Evolutionary conservation across 2,329 filamentous ascomycete genomes (phyloP).

Genomic region (Ascochyta clinopodiicola): DNA sequence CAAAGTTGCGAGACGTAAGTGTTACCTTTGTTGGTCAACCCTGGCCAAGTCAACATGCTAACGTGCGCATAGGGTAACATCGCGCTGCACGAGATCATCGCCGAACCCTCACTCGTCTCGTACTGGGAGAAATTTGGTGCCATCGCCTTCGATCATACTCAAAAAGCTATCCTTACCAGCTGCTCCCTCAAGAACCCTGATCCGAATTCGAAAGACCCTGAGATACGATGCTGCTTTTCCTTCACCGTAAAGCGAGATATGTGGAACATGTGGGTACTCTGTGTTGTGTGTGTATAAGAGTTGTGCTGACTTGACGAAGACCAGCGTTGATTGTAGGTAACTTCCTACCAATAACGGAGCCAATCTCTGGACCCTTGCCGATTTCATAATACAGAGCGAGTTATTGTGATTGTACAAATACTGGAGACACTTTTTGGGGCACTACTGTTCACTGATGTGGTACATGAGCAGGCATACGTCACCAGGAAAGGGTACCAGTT

Average conservation of each 20-base stretch:
- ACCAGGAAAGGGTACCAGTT: background rate
- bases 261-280: conserved; percentile 85
- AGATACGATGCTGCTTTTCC: conserved; percentile 94
- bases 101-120: conserved; percentile 90
- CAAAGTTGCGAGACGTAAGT: conserved; percentile 86
- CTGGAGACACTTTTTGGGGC: background rate
- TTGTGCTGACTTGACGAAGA: conserved; percentile 52
- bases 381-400: conserved; percentile 12
- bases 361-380: conserved; percentile 30
- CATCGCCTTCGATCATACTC: conserved; percentile 91
- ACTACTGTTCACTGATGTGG: background rate
- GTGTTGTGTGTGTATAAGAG: no score
- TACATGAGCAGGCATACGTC: background rate
- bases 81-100: conserved; percentile 92
- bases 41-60: conserved; percentile 8
- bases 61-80: conserved; percentile 78
- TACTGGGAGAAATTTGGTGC: conserved; percentile 99
- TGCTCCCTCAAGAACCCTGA: conserved; percentile 83
- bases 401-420: background rate
- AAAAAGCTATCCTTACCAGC: conserved; percentile 94
- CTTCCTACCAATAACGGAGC: conserved; percentile 83
- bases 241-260: conserved; percentile 95
- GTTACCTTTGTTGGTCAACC: background rate
- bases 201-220: conserved; percentile 68
- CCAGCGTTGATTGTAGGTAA: conserved; percentile 96